Evolutionary conservation across 345 rosid genomes (phyloP).

Genomic region (Eucalyptus caleyi): DNA sequence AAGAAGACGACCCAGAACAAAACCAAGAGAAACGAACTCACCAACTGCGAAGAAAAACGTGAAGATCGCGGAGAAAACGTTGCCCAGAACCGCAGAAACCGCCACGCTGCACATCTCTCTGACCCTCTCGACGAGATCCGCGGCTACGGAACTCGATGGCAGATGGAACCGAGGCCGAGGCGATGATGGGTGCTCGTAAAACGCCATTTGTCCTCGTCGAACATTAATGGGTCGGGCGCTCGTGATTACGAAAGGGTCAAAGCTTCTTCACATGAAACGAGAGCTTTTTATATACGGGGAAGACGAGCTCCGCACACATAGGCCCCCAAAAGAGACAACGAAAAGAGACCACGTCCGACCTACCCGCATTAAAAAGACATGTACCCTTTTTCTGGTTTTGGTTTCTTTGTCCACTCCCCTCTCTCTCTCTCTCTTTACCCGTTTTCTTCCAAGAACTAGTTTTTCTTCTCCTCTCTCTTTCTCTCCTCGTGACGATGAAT

Average conservation of each 20-base stretch:
- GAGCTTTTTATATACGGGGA: background rate
- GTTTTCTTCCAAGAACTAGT: background rate
- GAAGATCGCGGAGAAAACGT: slow-evolving; percentile 82
- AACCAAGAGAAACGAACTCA: slow-evolving; percentile 9
- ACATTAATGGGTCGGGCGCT: background rate
- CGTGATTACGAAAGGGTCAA: background rate
- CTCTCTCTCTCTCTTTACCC: background rate
- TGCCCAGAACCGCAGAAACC: slow-evolving; percentile 69
- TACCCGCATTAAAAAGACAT: background rate
- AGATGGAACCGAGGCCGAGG: slow-evolving; percentile 32
- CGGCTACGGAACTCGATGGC: slow-evolving; percentile 23
- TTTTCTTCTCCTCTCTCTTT: background rate
- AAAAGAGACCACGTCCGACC: background rate
- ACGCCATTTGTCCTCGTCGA: slow-evolving; percentile 25
- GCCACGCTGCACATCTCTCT: slow-evolving; percentile 54
- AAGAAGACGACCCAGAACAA: background rate
- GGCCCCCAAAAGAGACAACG: background rate
- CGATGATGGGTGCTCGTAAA: slow-evolving; percentile 35
- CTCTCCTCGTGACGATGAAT: background rate
- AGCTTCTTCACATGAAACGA: background rate
- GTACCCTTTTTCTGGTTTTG: background rate
- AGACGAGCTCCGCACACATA: background rate
- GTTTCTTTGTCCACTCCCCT: background rate
- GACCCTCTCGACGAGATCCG: slow-evolving; percentile 50
- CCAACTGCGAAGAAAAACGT: slow-evolving; percentile 97